Conservation (phyloP, 495 filamentous ascomycete species). For the Daldinia caldariorum region DNA sequence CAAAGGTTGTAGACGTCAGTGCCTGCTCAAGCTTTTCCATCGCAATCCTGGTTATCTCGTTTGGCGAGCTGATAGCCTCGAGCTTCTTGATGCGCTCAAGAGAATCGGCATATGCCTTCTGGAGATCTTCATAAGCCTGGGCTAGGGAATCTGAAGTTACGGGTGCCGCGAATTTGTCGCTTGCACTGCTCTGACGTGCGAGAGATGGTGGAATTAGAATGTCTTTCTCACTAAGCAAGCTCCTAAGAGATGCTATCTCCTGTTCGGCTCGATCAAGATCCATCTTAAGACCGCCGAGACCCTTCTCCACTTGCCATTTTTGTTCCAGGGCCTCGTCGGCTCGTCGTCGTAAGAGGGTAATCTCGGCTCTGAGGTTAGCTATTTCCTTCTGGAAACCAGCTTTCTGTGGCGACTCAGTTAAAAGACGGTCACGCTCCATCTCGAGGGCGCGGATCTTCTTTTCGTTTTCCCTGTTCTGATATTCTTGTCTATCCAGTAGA, state of each 20-base stretch:
- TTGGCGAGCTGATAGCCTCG: constrained; percentile 55
- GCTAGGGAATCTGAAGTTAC: constrained; percentile 79
- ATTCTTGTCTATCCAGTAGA: constrained; percentile 86
- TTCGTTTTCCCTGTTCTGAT: constrained; percentile 80
- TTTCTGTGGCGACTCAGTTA: constrained; percentile 73
- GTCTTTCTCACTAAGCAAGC: constrained; percentile 86
- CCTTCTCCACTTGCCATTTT: constrained; percentile 96
- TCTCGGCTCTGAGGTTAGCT: constrained; percentile 77
- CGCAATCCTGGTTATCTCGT: constrained; percentile 64
- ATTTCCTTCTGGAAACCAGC: constrained; percentile 87
- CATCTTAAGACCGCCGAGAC: constrained; percentile 91
- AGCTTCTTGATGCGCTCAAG: constrained; percentile 66
- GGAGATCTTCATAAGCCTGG: constrained; percentile 81
- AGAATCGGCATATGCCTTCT: constrained; percentile 64
- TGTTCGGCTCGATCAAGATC: constrained; percentile 95
- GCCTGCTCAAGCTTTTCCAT: constrained; percentile 71
- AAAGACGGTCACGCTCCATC: constrained; percentile 77
- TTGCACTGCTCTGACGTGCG: constrained; percentile 56
- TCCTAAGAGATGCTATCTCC: constrained; percentile 83
- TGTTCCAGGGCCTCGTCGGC: constrained; percentile 96
- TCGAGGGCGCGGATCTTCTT: constrained; percentile 81
- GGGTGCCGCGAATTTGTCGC: constrained; percentile 44
- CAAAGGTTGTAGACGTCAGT: constrained; percentile 72
- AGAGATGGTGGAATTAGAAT: constrained; percentile 71
- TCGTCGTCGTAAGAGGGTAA: constrained; percentile 82